These are phyloP conservation scores for Kodamaea fukazawae DNA, from an alignment of 805 yeast genomes.

Conservation along the genomic window DNA sequence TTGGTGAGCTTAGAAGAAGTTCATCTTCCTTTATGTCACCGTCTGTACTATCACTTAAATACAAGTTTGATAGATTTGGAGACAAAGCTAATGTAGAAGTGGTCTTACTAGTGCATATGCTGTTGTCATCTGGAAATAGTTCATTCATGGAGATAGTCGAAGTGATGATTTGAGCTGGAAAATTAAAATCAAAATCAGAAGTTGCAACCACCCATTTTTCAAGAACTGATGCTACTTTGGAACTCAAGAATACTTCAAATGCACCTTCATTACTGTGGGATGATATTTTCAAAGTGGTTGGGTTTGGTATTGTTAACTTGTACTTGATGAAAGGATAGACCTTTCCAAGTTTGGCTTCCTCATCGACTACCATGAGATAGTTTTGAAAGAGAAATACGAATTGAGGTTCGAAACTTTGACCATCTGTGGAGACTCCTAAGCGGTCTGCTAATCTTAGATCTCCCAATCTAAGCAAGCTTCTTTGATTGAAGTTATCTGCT, in stretches of 20 bases:
- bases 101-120: background rate
- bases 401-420: slow-evolving; percentile 6
- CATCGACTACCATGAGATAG: slow-evolving; percentile 27
- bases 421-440: slow-evolving; percentile 23
- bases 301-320: slow-evolving; percentile 17
- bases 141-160: slow-evolving; percentile 15
- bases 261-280: slow-evolving; percentile 5
- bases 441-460: slow-evolving; percentile 35
- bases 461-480: slow-evolving; percentile 31
- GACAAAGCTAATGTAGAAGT: slow-evolving; percentile 3
- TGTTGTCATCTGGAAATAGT: background rate
- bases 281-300: slow-evolving; percentile 23
- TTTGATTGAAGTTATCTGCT: slow-evolving; percentile 22
- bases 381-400: slow-evolving; percentile 35
- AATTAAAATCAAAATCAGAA: slow-evolving; percentile 28
- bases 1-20: slow-evolving; percentile 1
- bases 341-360: slow-evolving; percentile 6
- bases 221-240: slow-evolving; percentile 28
- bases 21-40: background rate
- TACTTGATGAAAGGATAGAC: slow-evolving; percentile 12
- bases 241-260: slow-evolving; percentile 23
- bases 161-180: slow-evolving; percentile 37
- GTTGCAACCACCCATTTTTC: slow-evolving; percentile 46
- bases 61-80: slow-evolving; percentile 3
- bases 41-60: slow-evolving; percentile 1